Base-by-base conservation (phyloP, 495 filamentous ascomycete species). In the Pyronema omphalodes region DNA sequence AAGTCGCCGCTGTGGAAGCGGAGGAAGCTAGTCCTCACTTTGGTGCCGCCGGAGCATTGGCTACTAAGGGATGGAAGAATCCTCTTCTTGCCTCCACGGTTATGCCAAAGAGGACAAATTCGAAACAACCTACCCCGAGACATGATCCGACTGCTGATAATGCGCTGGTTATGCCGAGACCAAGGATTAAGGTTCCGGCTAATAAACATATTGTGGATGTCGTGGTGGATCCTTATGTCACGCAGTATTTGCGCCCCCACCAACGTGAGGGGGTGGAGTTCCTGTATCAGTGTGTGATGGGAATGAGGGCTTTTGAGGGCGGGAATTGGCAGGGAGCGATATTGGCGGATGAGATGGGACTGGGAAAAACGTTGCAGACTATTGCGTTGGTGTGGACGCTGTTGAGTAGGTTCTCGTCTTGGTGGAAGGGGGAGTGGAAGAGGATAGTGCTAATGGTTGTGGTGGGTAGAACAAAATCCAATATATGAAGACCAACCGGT, bases 241-340 rank as follows among this genome's bases (percentile, higher is more conserved):
- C 67, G 0, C 76, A 77, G 57, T 74, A 79, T 56, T 67, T 89
- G 11, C 79, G 84, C 3, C 74, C 76, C 37, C 84, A 89, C 66
- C 84, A 89, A 66, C 75, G 82, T 3, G 81, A 84, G 58, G 84
- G 84, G 44, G 79, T 88, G 12, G 71, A 76, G 55, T 89, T 89
- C 59, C 66, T 89, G 39, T 89, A 89, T 59, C 83, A 88, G 66
- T 87, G 84, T 65, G 79, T 89, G 0, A 89, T 89, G 84, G 84
- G 84, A 9, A 76, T 86, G 74, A 71, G 80, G 41, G 64, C 70
- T 29, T 85, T 77, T 57, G 78, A 80, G 57, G 83, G 84, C 0
- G 23, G 23, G 1, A 29, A 29, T 5, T 29, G 23, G 23, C 76
- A 82, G 61, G 84, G 84, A 9, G 83, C 81, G 3, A 82, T 89